Conservation (phyloP, 805 yeast species). For the Maudiozyma pseudohumilis region DNA sequence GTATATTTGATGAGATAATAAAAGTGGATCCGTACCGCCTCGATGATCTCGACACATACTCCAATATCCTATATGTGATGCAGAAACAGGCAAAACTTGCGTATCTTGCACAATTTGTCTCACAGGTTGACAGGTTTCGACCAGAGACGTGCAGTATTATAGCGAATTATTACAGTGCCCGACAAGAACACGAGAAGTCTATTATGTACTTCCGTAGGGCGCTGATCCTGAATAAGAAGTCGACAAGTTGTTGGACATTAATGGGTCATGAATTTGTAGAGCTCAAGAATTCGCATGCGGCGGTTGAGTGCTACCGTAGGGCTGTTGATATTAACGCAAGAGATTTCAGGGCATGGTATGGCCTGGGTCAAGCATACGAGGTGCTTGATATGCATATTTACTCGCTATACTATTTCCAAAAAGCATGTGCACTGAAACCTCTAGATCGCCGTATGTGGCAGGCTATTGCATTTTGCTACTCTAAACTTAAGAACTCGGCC, state of each 20-base stretch:
- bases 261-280: conserved; percentile 99
- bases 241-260: conserved; percentile 89
- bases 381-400: conserved; percentile 91
- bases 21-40: conserved; percentile 71
- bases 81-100: conserved; percentile 79
- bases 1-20: conserved; percentile 65
- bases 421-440: conserved; percentile 82
- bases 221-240: conserved; percentile 63
- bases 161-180: conserved; percentile 86
- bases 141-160: conserved; percentile 92
- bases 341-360: conserved; percentile 97
- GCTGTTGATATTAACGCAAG: conserved; percentile 84
- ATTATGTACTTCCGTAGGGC: conserved; percentile 90
- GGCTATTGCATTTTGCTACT: conserved; percentile 84
- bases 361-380: conserved; percentile 96
- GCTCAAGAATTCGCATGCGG: conserved; percentile 91
- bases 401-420: conserved; percentile 84
- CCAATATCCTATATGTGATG: conserved; percentile 92
- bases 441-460: conserved; percentile 93
- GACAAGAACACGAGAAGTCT: conserved; percentile 91
- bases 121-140: conserved; percentile 72
- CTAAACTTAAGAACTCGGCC: conserved; percentile 55
- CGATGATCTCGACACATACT: conserved; percentile 86
- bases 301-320: conserved; percentile 86
- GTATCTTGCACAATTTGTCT: conserved; percentile 75